Evolutionary conservation across 108 stramenopile genomes (phyloP), one percentile per base, ranked within the genome.

Genomic region (Conticribra weissflogii): DNA sequence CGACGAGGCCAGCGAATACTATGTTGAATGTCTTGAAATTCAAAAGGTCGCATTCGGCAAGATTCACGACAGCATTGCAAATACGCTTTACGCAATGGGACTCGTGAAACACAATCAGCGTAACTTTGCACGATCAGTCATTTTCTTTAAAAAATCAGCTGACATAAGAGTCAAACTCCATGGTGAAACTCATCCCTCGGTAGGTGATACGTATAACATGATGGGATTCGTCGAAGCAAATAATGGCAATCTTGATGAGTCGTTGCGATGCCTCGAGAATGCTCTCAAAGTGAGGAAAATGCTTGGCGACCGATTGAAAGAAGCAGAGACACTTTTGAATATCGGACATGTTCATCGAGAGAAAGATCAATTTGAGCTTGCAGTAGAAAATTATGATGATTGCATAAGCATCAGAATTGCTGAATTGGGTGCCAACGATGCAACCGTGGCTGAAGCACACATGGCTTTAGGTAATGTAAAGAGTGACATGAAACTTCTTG

Each of bases 281-380:
- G 83, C 90, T 2, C 72, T 87, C 25, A 74, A 76, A 46, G 84
- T 92, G 16, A 61, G 86, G 14, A 86, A 83, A 66, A 54, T 72
- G 17, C 78, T 84, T 49, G 74, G 80, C 22, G 82, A 87, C 41
- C 68, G 82, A 34, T 49, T 83, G 1, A 87, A 81, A 54, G 86
- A 87, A 25, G 88, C 90, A 17, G 86, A 86, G 48, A 92, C 88
- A 3, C 76, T 92, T 30, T 77, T 79, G 72, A 88, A 88, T 51
- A 87, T 92, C 53, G 90, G 90, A 15, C 85, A 92, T 75, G 78
- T 87, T 15, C 86, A 87, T 62, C 71, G 83, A 50, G 83, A 88
- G 58, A 92, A 84, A 46, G 47, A 80, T 34, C 85, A 88, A 32
- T 63, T 64, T 46, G 74, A 85, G 16, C 53, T 81, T 30, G 88